Base-by-base conservation (phyloP, 495 filamentous ascomycete species). In the Gamarada debralockiae region DNA sequence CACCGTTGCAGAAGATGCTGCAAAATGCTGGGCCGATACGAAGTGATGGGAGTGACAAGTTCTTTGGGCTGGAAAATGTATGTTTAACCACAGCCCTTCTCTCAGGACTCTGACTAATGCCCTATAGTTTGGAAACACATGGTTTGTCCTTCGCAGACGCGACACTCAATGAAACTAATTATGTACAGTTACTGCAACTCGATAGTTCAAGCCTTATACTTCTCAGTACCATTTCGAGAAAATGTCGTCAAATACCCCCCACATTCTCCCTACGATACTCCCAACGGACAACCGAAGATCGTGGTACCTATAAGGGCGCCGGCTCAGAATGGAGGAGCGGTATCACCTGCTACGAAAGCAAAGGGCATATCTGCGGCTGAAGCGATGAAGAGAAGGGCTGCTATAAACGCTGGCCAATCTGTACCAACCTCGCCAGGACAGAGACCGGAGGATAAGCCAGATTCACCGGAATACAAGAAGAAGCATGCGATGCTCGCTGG, bases 1-100 rank as follows among this genome's bases (percentile, higher is more conserved):
- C 87, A 3, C 87, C 91, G 12, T 67, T 97, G 17, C 88, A 95
- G 71, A 93, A 86, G 73, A 80, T 89, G 67, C 69, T 97, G 25
- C 77, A 80, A 56, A 87, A 91, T 66, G 27, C 89, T 45, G 89
- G 90, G 12, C 77, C 90, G 0, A 70, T 92, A 52, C 80, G 90
- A 53, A 72, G 73, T 33, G 92, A 98, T 74, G 93, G 95, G 18
- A 97, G 87, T 67, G 93, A 98, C 70, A 96, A 96, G 75, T 97
- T 95, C 71, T 97, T 92, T 74, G 93, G 95, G 2, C 84, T 97
- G 75, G 93, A 97, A 70, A 98, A 98, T 73, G 91, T 97, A 75
- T 76, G 88, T 53, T 27, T 20, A 42, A 44, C 21, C 21, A 2
- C 2, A 20, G 13, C 33, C 18, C 23, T 20, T 49, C 17, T 36